Evolutionary conservation across 2,329 filamentous ascomycete genomes (phyloP).

Genomic region (Fusarium subtropicale): DNA sequence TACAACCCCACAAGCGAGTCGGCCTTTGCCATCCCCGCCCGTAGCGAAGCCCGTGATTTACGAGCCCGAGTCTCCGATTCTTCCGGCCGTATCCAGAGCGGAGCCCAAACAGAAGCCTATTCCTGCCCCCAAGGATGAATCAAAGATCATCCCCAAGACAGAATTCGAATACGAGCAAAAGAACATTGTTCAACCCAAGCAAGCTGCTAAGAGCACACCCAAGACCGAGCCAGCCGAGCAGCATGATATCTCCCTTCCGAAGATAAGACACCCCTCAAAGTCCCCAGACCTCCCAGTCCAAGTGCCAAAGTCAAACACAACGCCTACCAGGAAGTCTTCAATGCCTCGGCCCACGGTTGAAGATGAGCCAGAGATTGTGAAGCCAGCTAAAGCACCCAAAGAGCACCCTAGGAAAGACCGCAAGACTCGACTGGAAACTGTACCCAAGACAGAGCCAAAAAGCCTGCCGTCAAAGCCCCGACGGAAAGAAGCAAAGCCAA

Average conservation of each 20-base stretch:
- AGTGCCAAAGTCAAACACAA: not conserved
- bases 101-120: not conserved
- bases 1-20: not conserved
- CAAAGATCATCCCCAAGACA: not conserved
- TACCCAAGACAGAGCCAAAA: not conserved
- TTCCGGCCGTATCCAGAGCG: not conserved
- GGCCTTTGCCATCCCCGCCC: slow-evolving; percentile 9
- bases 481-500: not conserved
- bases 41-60: not conserved
- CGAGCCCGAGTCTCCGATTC: not conserved
- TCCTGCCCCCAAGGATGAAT: not conserved
- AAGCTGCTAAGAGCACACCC: not conserved
- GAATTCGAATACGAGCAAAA: not conserved
- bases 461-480: not conserved
- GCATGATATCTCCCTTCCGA: not conserved
- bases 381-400: not conserved
- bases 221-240: not conserved
- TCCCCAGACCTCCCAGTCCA: not conserved
- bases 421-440: not conserved
- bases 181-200: not conserved
- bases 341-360: slow-evolving; percentile 8
- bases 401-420: not conserved
- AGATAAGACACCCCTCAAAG: not conserved
- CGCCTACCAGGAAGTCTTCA: not conserved
- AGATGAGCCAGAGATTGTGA: not conserved